Conservation (phyloP, 768 basidiomycete species). For the Pleurotus ostreatus region DNA sequence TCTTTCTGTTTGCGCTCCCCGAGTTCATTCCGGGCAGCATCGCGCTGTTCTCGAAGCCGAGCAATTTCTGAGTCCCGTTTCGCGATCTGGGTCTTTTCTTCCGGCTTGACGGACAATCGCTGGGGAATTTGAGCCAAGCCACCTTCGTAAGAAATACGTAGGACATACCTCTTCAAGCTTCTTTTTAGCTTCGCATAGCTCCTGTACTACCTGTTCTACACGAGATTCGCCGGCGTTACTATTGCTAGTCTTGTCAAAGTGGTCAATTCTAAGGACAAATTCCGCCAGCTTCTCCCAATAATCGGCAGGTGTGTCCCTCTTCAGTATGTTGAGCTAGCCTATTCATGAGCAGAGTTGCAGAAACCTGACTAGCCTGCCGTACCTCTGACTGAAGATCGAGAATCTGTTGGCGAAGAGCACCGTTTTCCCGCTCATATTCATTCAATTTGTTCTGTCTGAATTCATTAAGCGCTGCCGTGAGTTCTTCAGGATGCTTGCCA, state of each 20-base stretch:
- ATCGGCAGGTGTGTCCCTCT: too few species aligned
- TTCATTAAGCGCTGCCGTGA: conserved; percentile 28
- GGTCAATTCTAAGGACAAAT: not conserved
- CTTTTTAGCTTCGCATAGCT: conserved; percentile 40
- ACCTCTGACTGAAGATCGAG: too few species aligned
- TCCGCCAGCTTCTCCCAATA: not conserved
- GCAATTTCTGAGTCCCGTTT: conserved; percentile 66
- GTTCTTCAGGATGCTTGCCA: conserved; percentile 27
- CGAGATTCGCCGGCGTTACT: not conserved
- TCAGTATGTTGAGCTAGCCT: too few species aligned
- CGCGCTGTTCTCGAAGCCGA: conserved; percentile 69
- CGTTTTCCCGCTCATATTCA: conserved; percentile 43
- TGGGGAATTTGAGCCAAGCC: conserved; percentile 5
- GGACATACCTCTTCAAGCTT: conserved; percentile 33
- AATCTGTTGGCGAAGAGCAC: conserved; percentile 20
- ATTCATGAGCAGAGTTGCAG: too few species aligned
- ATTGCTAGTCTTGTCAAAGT: not conserved
- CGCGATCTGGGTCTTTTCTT: conserved; percentile 53
- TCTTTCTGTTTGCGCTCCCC: conserved; percentile 68
- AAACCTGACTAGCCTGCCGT: too few species aligned
- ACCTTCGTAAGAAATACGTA: conserved; percentile 12
- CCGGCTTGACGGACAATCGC: conserved; percentile 37
- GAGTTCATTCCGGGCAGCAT: conserved; percentile 61
- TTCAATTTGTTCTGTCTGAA: conserved; percentile 42
- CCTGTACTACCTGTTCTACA: conserved; percentile 9